Percentiles rank a stretch among this genome's conserved stretches.
phyloP scores from a whole-genome alignment of 768 basidiomycete species.

The Roridomyces roridus region DNA sequence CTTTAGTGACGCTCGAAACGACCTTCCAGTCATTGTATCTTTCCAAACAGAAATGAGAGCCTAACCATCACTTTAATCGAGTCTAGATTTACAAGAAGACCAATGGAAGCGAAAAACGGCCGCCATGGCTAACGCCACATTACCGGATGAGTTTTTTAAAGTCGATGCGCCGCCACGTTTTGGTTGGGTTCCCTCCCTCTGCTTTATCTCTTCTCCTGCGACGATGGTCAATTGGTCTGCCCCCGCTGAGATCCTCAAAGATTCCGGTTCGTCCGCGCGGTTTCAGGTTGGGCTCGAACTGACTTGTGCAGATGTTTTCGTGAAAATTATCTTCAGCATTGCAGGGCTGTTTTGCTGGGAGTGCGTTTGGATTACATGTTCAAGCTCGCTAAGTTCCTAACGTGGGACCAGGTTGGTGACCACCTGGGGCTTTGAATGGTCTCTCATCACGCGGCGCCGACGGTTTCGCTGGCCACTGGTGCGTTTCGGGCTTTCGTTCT shows the following conservation, averaged over 20 bases:
- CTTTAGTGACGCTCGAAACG: no score
- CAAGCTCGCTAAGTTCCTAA: no score
- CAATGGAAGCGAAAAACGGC: constrained; percentile 18
- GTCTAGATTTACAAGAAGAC: constrained; percentile 8
- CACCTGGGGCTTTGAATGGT: constrained; percentile 73
- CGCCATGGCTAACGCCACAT: constrained; percentile 19
- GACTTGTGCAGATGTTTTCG: constrained; percentile 61
- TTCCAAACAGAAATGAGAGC: neutral
- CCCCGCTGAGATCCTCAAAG: constrained; percentile 48
- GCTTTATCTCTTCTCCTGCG: neutral
- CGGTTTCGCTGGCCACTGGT: constrained; percentile 76
- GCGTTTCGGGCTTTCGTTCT: constrained; percentile 31
- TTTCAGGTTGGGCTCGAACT: neutral
- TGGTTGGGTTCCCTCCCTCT: neutral
- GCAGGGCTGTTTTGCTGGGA: no score
- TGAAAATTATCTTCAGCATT: constrained; percentile 66
- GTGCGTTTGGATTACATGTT: no score
- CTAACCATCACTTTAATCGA: neutral
- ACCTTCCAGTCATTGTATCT: neutral
- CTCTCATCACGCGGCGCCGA: constrained; percentile 61
- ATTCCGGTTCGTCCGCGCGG: constrained; percentile 40
- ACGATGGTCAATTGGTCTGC: constrained; percentile 60
- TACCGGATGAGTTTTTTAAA: constrained; percentile 14
- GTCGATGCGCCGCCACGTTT: neutral
- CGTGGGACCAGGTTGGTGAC: constrained; percentile 73